Evolutionary conservation across 805 yeast species (phyloP).

Genomic region (Starmerella gropengiesseri): DNA sequence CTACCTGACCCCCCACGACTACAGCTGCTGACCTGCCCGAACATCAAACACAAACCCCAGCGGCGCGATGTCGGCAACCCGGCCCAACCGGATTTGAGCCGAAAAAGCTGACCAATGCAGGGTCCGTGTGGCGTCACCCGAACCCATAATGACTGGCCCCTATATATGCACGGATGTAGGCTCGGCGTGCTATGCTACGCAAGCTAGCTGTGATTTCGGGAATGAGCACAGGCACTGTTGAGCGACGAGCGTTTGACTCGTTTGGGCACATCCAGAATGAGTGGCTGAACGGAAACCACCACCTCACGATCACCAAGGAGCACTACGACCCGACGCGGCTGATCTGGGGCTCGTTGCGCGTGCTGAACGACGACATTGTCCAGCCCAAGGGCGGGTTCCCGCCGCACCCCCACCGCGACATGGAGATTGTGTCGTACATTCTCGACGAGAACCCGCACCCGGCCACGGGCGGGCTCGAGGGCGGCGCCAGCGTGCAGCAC

Average conservation of each 20-base stretch:
- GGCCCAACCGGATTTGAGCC: too few relatives aligned
- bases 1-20: too few relatives aligned
- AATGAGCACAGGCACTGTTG: neutral
- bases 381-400: constrained; percentile 18
- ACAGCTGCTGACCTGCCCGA: too few relatives aligned
- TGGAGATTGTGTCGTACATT: constrained; percentile 18
- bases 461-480: constrained; percentile 12
- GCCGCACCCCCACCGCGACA: constrained; percentile 20
- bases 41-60: too few relatives aligned
- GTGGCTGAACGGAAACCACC: neutral
- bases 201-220: neutral
- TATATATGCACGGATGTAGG: too few relatives aligned
- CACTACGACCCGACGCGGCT: constrained; percentile 18
- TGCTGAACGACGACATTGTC: constrained; percentile 18
- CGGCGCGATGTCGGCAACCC: too few relatives aligned
- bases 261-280: neutral
- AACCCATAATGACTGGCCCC: too few relatives aligned
- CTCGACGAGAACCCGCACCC: constrained; percentile 13
- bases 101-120: too few relatives aligned
- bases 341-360: constrained; percentile 22
- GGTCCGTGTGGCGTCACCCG: too few relatives aligned
- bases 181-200: too few relatives aligned
- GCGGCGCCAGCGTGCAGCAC: constrained; percentile 18
- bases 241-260: neutral
- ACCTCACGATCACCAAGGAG: too few relatives aligned